Conservation (phyloP, 768 basidiomycete species). For the Leccinum obscurum region DNA sequence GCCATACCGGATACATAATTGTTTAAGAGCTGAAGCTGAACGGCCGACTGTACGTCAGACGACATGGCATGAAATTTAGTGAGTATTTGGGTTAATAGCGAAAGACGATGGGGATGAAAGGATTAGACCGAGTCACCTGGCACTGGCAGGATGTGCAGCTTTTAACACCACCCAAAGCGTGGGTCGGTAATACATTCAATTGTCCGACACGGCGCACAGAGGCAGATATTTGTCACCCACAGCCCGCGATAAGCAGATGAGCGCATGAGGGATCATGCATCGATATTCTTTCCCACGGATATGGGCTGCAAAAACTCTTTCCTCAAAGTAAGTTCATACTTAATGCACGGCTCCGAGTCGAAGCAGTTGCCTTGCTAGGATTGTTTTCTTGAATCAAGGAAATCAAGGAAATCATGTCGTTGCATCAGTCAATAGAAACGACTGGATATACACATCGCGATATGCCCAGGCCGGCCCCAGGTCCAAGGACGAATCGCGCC, state of each 20-base stretch:
- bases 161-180: background rate
- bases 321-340: rapidly evolving
- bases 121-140: background rate
- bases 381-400: background rate
- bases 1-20: background rate
- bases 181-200: background rate
- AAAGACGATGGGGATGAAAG: background rate
- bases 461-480: background rate
- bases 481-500: background rate
- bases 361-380: background rate
- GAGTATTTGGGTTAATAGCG: background rate
- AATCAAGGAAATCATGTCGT: background rate
- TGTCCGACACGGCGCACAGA: background rate
- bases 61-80: background rate
- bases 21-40: background rate
- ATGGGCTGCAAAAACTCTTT: no score
- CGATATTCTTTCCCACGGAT: no score
- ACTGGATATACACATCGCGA: background rate
- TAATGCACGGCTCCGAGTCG: background rate
- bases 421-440: background rate
- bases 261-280: no score
- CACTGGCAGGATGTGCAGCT: background rate
- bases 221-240: background rate
- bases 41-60: background rate
- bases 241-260: background rate